Evolutionary conservation across 179 eudicot species (phyloP).

Genomic region (Spinacia oleracea): DNA sequence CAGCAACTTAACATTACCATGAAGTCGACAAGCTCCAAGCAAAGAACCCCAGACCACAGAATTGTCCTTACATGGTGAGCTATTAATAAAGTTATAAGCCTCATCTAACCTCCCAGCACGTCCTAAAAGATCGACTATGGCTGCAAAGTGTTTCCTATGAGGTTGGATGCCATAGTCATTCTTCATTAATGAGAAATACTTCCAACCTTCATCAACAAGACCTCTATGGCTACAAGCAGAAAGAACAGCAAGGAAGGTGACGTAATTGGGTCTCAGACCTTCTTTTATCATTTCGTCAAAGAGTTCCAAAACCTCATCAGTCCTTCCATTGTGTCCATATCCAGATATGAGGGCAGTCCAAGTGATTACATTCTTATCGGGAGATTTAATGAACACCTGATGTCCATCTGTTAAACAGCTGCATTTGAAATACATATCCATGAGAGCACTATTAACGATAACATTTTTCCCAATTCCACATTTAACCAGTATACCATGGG

Average conservation of each 20-base stretch:
- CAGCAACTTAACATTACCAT: constrained; percentile 68
- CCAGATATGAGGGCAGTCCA: constrained; percentile 87
- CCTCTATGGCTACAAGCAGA: constrained; percentile 90
- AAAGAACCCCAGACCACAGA: constrained; percentile 87
- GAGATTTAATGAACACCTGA: constrained; percentile 50
- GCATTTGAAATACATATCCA: constrained; percentile 81
- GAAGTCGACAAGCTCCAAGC: constrained; percentile 73
- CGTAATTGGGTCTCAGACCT: constrained; percentile 70
- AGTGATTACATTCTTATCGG: constrained; percentile 64
- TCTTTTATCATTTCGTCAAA: constrained; percentile 64
- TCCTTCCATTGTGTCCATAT: constrained; percentile 69
- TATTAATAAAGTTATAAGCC: constrained; percentile 42
- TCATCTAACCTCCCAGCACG: constrained; percentile 71
- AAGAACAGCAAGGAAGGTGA: constrained; percentile 79
- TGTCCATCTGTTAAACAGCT: constrained; percentile 69
- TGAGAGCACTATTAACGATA: constrained; percentile 40
- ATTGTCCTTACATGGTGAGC: constrained; percentile 58
- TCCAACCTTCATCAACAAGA: constrained; percentile 67
- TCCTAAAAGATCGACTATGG: constrained; percentile 81
- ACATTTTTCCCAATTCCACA: constrained; percentile 33
- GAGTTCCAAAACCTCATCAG: constrained; percentile 49
- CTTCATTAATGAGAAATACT: constrained; percentile 46
- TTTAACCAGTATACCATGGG: constrained; percentile 37
- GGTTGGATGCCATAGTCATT: constrained; percentile 74
- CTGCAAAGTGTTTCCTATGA: constrained; percentile 68